phyloP scores from a whole-genome alignment of 306 rosid genomes.

The Cucumis sativus region Cucumber_9930_V3 NC_026657.2:4159001-4159500 shows the following conservation, averaged over 20 bases:
- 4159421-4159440: no score
- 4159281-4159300: slow-evolving; percentile 32
- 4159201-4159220: slow-evolving; percentile 29
- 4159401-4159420: no score
- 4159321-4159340: no score
- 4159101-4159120: slow-evolving; percentile 17
- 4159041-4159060: slow-evolving; percentile 17
- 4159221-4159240: slow-evolving; percentile 23
- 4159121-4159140: slow-evolving; percentile 23
- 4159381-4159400: no score
- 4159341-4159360: no score
- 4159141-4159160: slow-evolving; percentile 34
- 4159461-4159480: no score
- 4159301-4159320: no score
- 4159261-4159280: slow-evolving; percentile 31
- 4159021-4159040: neutral
- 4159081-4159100: slow-evolving; percentile 33
- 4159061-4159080: slow-evolving; percentile 37
- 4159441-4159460: no score
- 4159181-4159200: slow-evolving; percentile 73
- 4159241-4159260: slow-evolving; percentile 37
- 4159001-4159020: no score
- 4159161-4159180: slow-evolving; percentile 44
- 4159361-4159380: no score
- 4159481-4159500: no score